A percentile compares a stretch with the other conserved stretches of the same genome.
phyloP scores from a whole-genome alignment of 352 stramenopile species.

The Pythium phragmiticola region DNA sequence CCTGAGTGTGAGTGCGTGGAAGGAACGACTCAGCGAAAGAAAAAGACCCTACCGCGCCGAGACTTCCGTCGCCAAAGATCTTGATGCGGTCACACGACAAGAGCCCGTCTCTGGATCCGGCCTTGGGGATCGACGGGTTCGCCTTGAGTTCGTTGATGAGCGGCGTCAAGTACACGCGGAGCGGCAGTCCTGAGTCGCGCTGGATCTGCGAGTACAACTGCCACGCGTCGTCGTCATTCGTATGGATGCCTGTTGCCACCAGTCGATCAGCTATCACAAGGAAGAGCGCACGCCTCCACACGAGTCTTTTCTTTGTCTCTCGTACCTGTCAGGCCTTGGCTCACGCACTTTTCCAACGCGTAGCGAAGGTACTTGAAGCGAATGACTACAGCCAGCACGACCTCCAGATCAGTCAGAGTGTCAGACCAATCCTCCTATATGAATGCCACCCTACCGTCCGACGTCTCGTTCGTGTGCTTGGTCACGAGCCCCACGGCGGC shows the following conservation, averaged over 20 bases:
- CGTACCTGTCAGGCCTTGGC: conserved; percentile 70
- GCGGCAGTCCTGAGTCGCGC: conserved; percentile 40
- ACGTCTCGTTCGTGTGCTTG: conserved; percentile 70
- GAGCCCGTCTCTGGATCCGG: conserved; percentile 46
- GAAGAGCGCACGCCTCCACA: too few relatives aligned
- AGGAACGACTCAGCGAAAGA: background rate
- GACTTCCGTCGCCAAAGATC: conserved; percentile 86
- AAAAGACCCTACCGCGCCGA: conserved; percentile 57
- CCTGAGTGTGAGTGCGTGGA: background rate
- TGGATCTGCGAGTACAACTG: conserved; percentile 81
- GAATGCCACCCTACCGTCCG: conserved; percentile 36
- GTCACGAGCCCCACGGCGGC: conserved; percentile 66
- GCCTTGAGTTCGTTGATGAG: conserved; percentile 64
- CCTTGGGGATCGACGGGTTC: conserved; percentile 33
- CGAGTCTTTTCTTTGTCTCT: background rate
- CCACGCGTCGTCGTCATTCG: conserved; percentile 83
- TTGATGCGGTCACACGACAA: conserved; percentile 87
- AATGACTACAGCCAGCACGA: conserved; percentile 34
- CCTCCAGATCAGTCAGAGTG: too few relatives aligned
- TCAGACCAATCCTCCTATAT: background rate
- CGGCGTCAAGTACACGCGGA: conserved; percentile 81
- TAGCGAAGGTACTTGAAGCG: conserved; percentile 58
- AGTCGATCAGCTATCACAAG: too few relatives aligned
- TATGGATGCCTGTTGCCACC: conserved; percentile 59
- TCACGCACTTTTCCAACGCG: conserved; percentile 62